Conservation (phyloP, 345 rosid species). For the Leavenworthia alabamica region DNA sequence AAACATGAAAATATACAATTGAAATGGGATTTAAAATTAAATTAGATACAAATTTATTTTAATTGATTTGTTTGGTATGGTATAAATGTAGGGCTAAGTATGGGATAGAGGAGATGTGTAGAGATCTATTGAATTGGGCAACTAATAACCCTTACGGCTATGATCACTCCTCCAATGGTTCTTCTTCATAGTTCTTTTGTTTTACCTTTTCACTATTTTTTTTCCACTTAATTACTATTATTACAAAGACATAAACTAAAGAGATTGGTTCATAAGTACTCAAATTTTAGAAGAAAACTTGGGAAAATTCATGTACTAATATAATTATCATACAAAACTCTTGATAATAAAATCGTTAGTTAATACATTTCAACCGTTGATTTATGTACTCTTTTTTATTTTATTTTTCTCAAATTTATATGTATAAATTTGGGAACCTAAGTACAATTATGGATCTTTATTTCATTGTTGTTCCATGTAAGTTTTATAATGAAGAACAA, state of each 20-base stretch:
- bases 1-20: too few species aligned
- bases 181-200: slow-evolving; percentile 8
- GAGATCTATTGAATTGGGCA: slow-evolving; percentile 96
- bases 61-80: not conserved
- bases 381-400: not conserved
- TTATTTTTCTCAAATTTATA: not conserved
- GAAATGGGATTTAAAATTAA: too few species aligned
- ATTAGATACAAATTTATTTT: too few species aligned
- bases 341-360: not conserved
- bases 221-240: not conserved
- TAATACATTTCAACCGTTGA: not conserved
- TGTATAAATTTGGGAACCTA: not conserved
- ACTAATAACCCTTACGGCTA: slow-evolving; percentile 93
- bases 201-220: not conserved
- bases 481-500: too few species aligned
- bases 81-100: slow-evolving; percentile 65
- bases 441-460: too few species aligned
- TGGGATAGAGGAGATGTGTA: slow-evolving; percentile 87
- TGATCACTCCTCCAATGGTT: slow-evolving; percentile 32
- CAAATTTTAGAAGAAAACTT: not conserved
- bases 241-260: not conserved
- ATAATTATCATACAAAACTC: slow-evolving; percentile 3
- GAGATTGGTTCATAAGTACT: not conserved
- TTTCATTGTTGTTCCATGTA: not conserved
- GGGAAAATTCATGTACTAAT: slow-evolving; percentile 1